Evolutionary conservation across 1,284 basidiomycete species (phyloP).

Genomic region (Paramarasmius palmivorus): DNA sequence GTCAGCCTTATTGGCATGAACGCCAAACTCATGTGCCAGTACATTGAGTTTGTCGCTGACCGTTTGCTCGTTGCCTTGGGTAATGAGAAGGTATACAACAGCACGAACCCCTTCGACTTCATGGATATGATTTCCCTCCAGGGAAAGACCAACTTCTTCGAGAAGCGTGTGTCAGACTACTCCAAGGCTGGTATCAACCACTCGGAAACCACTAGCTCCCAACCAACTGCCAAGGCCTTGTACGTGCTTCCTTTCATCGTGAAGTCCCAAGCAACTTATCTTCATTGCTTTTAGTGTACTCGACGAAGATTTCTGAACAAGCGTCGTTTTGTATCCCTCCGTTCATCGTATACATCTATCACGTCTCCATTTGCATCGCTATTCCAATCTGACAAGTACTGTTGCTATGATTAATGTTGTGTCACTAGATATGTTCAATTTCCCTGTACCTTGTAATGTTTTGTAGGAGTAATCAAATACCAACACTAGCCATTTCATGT

Average conservation of each 20-base stretch:
- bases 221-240: neutral
- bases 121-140: conserved; percentile 96
- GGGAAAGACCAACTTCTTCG: conserved; percentile 83
- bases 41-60: conserved; percentile 88
- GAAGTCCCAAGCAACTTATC: neutral
- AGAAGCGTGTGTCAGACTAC: conserved; percentile 92
- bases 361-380: neutral
- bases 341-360: neutral
- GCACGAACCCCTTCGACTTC: conserved; percentile 83
- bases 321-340: neutral
- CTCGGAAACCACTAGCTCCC: neutral
- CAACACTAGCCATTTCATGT: neutral
- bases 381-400: neutral
- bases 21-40: conserved; percentile 71
- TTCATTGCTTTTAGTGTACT: neutral
- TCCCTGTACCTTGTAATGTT: neutral
- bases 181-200: conserved; percentile 38
- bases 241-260: neutral
- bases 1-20: conserved; percentile 67
- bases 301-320: conserved; percentile 1
- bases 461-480: neutral
- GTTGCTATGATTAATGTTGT: neutral
- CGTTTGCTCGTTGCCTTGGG: conserved; percentile 82
- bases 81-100: conserved; percentile 79
- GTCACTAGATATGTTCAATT: neutral